phyloP scores from a whole-genome alignment of 2,329 filamentous ascomycete genomes.

The Epichloe bromicola region DNA sequence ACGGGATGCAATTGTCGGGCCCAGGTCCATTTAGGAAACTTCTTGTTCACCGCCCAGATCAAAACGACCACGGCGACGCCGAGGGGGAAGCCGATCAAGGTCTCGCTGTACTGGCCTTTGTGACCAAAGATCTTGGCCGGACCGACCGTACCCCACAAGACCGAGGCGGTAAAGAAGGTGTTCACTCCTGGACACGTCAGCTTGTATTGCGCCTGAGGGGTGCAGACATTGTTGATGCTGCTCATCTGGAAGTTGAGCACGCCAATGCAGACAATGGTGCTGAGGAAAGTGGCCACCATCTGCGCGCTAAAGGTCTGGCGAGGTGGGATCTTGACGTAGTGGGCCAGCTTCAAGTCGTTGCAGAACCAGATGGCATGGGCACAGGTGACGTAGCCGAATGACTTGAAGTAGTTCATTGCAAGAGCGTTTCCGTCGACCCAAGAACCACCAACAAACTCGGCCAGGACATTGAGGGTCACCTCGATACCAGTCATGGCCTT shows the following conservation, averaged over 20 bases:
- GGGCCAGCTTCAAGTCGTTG: slow-evolving; percentile 34
- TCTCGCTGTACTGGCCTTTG: slow-evolving; percentile 33
- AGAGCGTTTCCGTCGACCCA: slow-evolving; percentile 36
- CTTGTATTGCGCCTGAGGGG: slow-evolving; percentile 31
- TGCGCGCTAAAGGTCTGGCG: slow-evolving; percentile 46
- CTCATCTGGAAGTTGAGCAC: slow-evolving; percentile 37
- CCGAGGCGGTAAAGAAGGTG: slow-evolving; percentile 43
- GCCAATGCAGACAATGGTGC: slow-evolving; percentile 36
- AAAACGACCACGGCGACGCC: slow-evolving; percentile 32
- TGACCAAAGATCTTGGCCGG: slow-evolving; percentile 36
- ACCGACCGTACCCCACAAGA: slow-evolving; percentile 42
- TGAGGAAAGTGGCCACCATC: slow-evolving; percentile 42
- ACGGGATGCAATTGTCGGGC: slow-evolving; percentile 34
- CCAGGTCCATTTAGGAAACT: slow-evolving; percentile 26
- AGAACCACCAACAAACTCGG: slow-evolving; percentile 40
- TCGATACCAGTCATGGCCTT: slow-evolving; percentile 40
- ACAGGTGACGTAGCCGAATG: slow-evolving; percentile 35
- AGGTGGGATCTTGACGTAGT: slow-evolving; percentile 49
- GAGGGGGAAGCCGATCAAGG: slow-evolving; percentile 36
- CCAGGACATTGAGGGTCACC: slow-evolving; percentile 38
- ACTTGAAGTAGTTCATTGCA: slow-evolving; percentile 43
- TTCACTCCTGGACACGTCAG: slow-evolving; percentile 40
- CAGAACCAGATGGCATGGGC: slow-evolving; percentile 39
- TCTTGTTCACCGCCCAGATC: slow-evolving; percentile 26
- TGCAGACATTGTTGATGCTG: slow-evolving; percentile 36